phyloP scores from a whole-genome alignment of 345 rosid genomes.

The Populus tremula region DNA sequence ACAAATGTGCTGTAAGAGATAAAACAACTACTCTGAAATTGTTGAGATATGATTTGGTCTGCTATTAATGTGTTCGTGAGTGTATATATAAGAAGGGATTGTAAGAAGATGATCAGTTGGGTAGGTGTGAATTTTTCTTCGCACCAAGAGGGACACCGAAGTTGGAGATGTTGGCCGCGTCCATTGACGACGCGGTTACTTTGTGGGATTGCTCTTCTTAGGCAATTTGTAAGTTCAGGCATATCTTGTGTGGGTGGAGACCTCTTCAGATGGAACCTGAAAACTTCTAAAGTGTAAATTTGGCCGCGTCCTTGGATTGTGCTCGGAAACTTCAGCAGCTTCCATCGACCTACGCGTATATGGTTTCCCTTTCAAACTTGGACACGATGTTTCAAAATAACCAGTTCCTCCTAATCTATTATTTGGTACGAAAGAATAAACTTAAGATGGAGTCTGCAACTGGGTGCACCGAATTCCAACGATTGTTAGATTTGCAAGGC shows the following conservation, averaged over 20 bases:
- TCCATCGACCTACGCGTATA: neutral
- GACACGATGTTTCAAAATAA: neutral
- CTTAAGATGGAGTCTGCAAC: no score
- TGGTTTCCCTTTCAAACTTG: neutral
- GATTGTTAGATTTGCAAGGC: no score
- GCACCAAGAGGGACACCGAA: neutral
- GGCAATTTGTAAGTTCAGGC: neutral
- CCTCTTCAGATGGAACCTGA: neutral
- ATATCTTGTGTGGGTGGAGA: neutral
- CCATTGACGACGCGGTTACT: constrained; percentile 33
- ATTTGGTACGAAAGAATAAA: no score
- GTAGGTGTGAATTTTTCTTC: neutral
- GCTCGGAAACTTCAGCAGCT: neutral
- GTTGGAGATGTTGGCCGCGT: neutral
- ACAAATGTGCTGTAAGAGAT: neutral
- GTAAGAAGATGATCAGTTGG: neutral
- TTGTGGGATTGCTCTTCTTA: neutral
- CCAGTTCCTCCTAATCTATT: no score
- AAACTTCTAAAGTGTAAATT: neutral
- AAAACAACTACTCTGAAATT: neutral
- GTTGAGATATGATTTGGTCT: neutral
- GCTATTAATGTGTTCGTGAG: neutral
- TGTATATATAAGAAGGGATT: neutral
- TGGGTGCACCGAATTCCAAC: no score
- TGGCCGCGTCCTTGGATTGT: neutral